Percentiles rank a stretch among this genome's conserved stretches.
Conservation (phyloP, 1,139 yeast species). For the Tardiomyces depauwii region DNA sequence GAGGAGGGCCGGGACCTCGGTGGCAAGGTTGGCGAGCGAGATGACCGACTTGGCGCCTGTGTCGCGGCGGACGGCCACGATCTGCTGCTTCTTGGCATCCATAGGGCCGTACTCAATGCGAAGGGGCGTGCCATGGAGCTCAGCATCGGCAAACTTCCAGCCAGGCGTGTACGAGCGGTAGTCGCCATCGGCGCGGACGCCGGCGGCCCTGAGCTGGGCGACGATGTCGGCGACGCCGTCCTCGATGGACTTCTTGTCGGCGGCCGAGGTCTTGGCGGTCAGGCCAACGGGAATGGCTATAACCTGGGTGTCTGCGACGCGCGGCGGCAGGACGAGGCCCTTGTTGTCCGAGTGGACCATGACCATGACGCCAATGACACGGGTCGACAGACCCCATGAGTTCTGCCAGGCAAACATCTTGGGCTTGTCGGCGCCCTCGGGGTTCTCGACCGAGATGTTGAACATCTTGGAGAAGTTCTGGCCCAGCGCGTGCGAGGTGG, state of each 20-base stretch:
- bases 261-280: slow-evolving; percentile 74
- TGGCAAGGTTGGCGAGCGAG: slow-evolving; percentile 51
- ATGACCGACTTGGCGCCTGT: slow-evolving; percentile 65
- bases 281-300: slow-evolving; percentile 93
- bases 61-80: slow-evolving; percentile 88
- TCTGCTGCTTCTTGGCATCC: slow-evolving; percentile 72
- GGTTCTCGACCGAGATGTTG: slow-evolving; percentile 88
- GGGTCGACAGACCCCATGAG: slow-evolving; percentile 98
- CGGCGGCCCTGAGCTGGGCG: slow-evolving; percentile 33
- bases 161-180: slow-evolving; percentile 95
- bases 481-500: slow-evolving; percentile 95
- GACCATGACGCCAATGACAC: slow-evolving; percentile 98
- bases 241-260: slow-evolving; percentile 56
- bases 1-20: slow-evolving; percentile 61
- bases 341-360: slow-evolving; percentile 98
- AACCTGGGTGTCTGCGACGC: slow-evolving; percentile 87
- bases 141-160: slow-evolving; percentile 98
- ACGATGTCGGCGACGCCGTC: slow-evolving; percentile 63
- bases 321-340: slow-evolving; percentile 96
- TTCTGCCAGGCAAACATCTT: slow-evolving; percentile 88
- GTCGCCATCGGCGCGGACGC: slow-evolving; percentile 72
- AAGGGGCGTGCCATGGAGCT: slow-evolving; percentile 89
- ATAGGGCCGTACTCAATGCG: slow-evolving; percentile 95
- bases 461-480: slow-evolving; percentile 99
- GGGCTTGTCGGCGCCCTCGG: slow-evolving; percentile 65